Evolutionary conservation across 1,284 basidiomycete species (phyloP).

Genomic region (Malassezia equina): DNA sequence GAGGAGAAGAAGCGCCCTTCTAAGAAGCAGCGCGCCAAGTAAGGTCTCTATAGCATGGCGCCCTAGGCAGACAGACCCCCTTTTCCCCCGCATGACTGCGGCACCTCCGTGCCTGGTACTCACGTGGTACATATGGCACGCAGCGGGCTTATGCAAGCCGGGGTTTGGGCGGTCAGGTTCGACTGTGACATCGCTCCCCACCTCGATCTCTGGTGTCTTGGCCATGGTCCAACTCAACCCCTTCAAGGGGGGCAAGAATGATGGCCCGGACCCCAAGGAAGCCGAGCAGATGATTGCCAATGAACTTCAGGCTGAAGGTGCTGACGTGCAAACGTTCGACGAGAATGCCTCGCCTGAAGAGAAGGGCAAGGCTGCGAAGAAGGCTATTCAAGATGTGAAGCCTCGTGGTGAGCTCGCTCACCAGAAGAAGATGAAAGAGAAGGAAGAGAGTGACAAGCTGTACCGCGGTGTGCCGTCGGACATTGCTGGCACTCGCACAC

Average conservation of each 20-base stretch:
- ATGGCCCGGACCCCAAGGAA: constrained; percentile 15
- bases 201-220: background rate
- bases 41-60: background rate
- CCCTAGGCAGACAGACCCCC: background rate
- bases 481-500: constrained; percentile 29
- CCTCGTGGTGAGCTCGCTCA: constrained; percentile 22
- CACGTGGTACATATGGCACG: background rate
- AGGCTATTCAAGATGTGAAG: constrained; percentile 25
- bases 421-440: constrained; percentile 9
- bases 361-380: constrained; percentile 32
- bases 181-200: background rate
- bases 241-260: background rate
- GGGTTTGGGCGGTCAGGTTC: background rate
- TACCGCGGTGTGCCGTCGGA: constrained; percentile 27
- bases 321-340: constrained; percentile 33
- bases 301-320: constrained; percentile 27
- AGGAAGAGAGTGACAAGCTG: constrained; percentile 6
- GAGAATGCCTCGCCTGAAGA: constrained; percentile 39
- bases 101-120: background rate
- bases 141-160: background rate
- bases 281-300: constrained; percentile 22
- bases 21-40: constrained; percentile 34
- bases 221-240: constrained; percentile 2
- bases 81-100: background rate
- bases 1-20: constrained; percentile 29